Conservation (phyloP, 306 rosid genomes). For the Sindora glabra region DNA sequence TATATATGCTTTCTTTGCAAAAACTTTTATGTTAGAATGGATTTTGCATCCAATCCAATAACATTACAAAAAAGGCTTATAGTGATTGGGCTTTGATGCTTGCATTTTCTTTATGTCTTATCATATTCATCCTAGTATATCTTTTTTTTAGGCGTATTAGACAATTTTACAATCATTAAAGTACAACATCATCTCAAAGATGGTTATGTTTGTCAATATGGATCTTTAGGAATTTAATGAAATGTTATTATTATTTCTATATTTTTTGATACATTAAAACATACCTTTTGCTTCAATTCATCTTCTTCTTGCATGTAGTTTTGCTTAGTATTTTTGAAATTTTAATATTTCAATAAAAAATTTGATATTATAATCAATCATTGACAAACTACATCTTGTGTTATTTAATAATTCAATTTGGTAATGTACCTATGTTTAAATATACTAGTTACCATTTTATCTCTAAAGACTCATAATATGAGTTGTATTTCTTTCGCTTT, state of each 20-base stretch:
- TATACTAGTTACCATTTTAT: neutral
- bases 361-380: neutral
- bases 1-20: conserved; percentile 34
- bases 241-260: conserved; percentile 32
- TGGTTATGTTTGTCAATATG: conserved; percentile 94
- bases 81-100: conserved; percentile 84
- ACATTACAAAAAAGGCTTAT: conserved; percentile 72
- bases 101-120: conserved; percentile 87
- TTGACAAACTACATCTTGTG: no score
- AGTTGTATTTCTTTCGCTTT: conserved; percentile 1
- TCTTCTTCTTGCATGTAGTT: neutral
- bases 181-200: conserved; percentile 78
- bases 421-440: neutral
- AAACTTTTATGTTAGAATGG: conserved; percentile 64
- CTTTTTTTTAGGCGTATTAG: conserved; percentile 92
- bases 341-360: neutral
- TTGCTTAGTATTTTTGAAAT: neutral
- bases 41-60: conserved; percentile 69
- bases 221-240: conserved; percentile 90
- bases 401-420: neutral
- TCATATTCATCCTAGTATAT: conserved; percentile 88
- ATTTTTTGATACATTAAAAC: neutral
- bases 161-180: conserved; percentile 85
- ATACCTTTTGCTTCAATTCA: neutral
- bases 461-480: neutral